Conservation (phyloP, 345 rosid genomes). For the Eutrema japonicum region DNA sequence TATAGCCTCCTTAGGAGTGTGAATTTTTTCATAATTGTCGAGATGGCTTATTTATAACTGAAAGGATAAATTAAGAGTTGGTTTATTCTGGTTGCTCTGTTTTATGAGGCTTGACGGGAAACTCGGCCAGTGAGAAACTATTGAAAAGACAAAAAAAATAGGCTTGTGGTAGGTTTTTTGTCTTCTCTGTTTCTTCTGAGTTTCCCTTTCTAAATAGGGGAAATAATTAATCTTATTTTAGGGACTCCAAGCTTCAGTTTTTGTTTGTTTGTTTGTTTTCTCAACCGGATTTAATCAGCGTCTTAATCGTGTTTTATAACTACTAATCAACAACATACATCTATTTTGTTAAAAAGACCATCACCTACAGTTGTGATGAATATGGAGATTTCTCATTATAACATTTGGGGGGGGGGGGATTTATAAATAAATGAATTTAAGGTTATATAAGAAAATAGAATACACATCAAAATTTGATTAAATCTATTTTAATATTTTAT, state of each 20-base stretch:
- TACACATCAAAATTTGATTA: too few relatives aligned
- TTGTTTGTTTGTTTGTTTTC: constrained; percentile 28
- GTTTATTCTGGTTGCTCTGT: constrained; percentile 40
- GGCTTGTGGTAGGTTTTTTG: constrained; percentile 35
- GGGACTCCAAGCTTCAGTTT: constrained; percentile 9
- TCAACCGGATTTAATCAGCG: constrained; percentile 35
- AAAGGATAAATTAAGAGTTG: constrained; percentile 32
- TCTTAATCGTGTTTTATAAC: constrained; percentile 18
- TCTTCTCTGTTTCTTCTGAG: constrained; percentile 31
- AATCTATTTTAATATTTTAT: too few relatives aligned
- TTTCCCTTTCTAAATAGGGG: constrained; percentile 32
- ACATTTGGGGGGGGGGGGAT: not conserved
- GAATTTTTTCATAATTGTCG: constrained; percentile 7
- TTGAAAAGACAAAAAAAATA: constrained; percentile 39
- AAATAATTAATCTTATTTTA: constrained; percentile 32
- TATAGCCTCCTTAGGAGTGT: constrained; percentile 34
- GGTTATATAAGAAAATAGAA: not conserved
- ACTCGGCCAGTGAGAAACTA: constrained; percentile 29
- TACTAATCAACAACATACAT: constrained; percentile 4
- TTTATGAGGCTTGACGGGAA: constrained; percentile 39
- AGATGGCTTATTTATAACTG: constrained; percentile 38
- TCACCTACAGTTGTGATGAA: not conserved
- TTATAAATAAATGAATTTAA: not conserved
- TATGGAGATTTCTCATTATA: not conserved
- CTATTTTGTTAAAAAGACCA: not conserved